Base-by-base conservation (phyloP, 2,329 filamentous ascomycete genomes). In the Fusarium pseudoanthophilum region DNA sequence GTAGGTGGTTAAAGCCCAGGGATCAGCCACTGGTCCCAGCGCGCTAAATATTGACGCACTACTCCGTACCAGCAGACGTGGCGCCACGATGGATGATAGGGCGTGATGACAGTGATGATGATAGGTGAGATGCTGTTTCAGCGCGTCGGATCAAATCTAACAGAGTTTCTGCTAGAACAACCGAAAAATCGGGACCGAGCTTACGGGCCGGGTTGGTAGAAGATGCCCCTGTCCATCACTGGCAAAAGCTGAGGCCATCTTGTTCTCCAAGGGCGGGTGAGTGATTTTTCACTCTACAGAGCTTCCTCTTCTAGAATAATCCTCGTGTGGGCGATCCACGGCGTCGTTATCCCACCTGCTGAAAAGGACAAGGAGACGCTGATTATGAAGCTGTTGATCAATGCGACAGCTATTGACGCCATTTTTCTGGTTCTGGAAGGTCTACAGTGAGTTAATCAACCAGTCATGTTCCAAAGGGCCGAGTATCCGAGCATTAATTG, bases 11-110 rank as follows among this genome's bases (percentile, higher is more conserved):
- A 26, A 49, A 60, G 18, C 28, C 16, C 18, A 62, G 30, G 45
- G 59, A 28, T 55, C 58, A 64, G 59, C 67, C 45, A 64, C 53
- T 68, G 42, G 49, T 13, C 53, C 37, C 42, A 60, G 40, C 42
- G 52, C 18, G 11, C 36, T 24, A 40, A 42, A 30, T 40, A 67
- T 39, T 61, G 62, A 52, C 14, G 21, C 64, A 46, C 61, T 66
- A 66, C n/a, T n/a, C n/a, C n/a, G n/a, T n/a, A n/a, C 3, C 10
- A 34, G 14, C 51, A 55, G 26, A 30, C 20, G 39, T 69, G 65
- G 67, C 65, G 67, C 51, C 51, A 16, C 30, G 24, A 69, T 64
- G 42, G 30, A 57, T 64, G 59, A 64, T 58, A 53, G 28, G 52
- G 53, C 48, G 52, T 16, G 11, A 20, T 34, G 20, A 18, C 15